A percentile compares a stretch with the other conserved stretches of the same genome.
These are phyloP conservation scores for Epichloe elymi DNA, from an alignment of 2,329 filamentous ascomycete species.

Conservation along the genomic window DNA sequence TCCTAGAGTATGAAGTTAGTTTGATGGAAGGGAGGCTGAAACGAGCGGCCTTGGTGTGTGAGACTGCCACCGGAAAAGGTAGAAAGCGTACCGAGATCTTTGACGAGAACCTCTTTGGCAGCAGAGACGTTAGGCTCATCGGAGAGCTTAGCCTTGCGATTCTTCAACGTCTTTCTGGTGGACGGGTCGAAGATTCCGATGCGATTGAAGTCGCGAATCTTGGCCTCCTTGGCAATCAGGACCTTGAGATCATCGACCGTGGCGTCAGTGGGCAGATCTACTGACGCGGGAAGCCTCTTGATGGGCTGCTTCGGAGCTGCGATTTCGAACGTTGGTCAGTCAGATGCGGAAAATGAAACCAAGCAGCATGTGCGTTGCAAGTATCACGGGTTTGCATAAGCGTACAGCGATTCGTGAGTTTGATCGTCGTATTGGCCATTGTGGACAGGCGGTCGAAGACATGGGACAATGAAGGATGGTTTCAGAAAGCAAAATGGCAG, in stretches of 20 bases:
- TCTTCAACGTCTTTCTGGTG: conserved; percentile 49
- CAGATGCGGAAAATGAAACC: neutral
- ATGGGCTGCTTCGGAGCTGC: conserved; percentile 36
- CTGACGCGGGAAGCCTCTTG: conserved; percentile 37
- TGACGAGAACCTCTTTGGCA: conserved; percentile 59
- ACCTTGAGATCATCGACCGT: conserved; percentile 50
- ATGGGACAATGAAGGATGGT: neutral
- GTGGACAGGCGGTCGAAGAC: neutral
- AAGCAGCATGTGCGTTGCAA: neutral
- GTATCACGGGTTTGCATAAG: no score
- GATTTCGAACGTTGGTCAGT: conserved; percentile 3
- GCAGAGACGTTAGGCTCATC: conserved; percentile 35
- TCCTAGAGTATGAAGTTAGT: conserved; percentile 34
- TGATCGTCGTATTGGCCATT: conserved; percentile 9
- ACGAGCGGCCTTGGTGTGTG: no score
- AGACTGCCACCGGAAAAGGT: neutral
- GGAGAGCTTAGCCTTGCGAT: conserved; percentile 41
- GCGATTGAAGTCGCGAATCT: conserved; percentile 44
- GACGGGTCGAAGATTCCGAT: conserved; percentile 48
- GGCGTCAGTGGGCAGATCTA: conserved; percentile 35
- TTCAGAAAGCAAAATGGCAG: neutral
- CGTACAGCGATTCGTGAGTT: conserved; percentile 12
- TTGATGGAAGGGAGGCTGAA: neutral
- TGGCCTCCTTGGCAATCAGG: conserved; percentile 35
- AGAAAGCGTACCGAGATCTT: conserved; percentile 65